Evolutionary conservation across 805 yeast genomes (phyloP), one percentile per base, ranked within the genome.

Genomic region (Pachysolen tannophilus): DNA sequence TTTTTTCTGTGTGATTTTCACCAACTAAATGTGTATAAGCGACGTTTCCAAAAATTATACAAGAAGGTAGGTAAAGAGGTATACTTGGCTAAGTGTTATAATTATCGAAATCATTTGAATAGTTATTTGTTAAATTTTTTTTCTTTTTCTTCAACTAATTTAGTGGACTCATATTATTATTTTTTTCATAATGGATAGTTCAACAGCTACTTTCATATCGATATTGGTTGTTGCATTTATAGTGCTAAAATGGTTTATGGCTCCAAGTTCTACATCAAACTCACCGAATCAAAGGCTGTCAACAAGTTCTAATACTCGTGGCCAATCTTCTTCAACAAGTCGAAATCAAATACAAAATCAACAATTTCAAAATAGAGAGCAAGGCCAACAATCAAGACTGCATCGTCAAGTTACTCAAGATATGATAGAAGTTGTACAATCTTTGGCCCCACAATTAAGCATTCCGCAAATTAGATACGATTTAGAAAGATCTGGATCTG

Each of bases 361-460:
- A 38, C 42, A 26, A 38, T 28, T 35, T 23, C 45, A 37, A 26
- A 36, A 41, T 4, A 14, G 3, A n/a, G 11, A 26, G n/a, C 7
- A 7, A 27, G 19, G 20, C 18, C 34, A 32, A 28, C 20, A 20
- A 13, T 7, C 8, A 23, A 11, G 13, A 29, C 37, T 38, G 30
- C 61, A 68, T 31, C 68, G 83, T 38, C 60, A 54, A 10, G 78
- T 81, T 16, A 76, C 80, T 3, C 64, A 63, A 5, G 73, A 72
- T 38, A 90, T 90, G 97, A 67, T 90, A 29, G 92, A 82, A 43
- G 78, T 83, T 0, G 96, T 90, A 2, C 82, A 77, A 46, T 76
- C 86, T 28, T 65, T 90, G 37, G 95, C 87, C 0, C 96, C 97
- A 4, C 64, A 65, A 15, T 60, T 84, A 21, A 65, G 82, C 2